Base-by-base conservation (phyloP, 2,329 filamentous ascomycete genomes). In the Fusarium circinatum region DNA sequence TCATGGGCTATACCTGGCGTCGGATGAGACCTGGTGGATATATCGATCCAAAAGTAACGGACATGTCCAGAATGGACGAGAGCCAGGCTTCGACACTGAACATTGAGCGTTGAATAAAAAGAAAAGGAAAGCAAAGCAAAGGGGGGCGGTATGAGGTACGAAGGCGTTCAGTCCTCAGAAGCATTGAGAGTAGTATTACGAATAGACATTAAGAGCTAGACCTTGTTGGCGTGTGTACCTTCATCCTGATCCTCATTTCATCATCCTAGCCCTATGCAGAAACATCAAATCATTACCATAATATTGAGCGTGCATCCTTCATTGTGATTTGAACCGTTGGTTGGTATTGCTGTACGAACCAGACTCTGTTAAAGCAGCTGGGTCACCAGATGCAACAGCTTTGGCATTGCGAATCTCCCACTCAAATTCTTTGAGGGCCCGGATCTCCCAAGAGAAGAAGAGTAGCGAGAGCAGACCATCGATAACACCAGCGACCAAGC, bases 1-100 rank as follows among this genome's bases (percentile, higher is more conserved):
- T 98, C 82, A 83, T 97, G 70, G 96, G 96, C 2, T 99, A 99
- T 80, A 94, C 93, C 5, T 98, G 96, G 86, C 89, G 91, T 18
- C 85, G 91, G 67, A 82, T 82, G 79, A 78, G 80, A 42, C 81
- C 81, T 3, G 77, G 77, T 15, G 79, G 80, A 7, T 83, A 81
- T 56, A 66, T 73, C n/a, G 65, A 75, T 13, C 48, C 64, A 44
- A 65, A 60, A 61, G 26, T 47, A n/a, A 26, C 26, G 10, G 70
- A 68, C 28, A 24, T 28, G 18, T 36, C 26, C 22, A 17, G 34
- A 26, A 17, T n/a, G n/a, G 42, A 41, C 38, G 52, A 59, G 48
- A 39, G 54, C 30, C 30, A 70, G 24, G 14, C 13, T 18, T 39
- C n/a, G n/a, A 24, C 34, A 48, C 42, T 26, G 22, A 38, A n/a